A percentile compares a stretch with the other conserved stretches of the same genome.
phyloP scores from a whole-genome alignment of 2,329 filamentous ascomycete genomes.

The Plenodomus lindquistii region DNA sequence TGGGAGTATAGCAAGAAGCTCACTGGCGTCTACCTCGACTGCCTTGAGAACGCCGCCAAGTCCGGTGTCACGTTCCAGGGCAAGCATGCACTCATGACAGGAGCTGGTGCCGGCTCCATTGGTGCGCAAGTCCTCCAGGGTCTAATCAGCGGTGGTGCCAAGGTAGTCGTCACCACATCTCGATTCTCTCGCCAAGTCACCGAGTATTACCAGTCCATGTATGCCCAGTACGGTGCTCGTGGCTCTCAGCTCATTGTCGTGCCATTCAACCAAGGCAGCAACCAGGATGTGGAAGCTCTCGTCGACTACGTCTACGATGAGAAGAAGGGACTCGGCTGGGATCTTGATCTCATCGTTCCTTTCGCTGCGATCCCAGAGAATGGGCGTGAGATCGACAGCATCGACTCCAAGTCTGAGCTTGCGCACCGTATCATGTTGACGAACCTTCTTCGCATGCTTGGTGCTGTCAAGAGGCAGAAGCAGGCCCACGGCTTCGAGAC shows the following conservation, averaged over 20 bases:
- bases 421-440: slow-evolving; percentile 99
- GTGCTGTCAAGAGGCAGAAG: slow-evolving; percentile 90
- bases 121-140: slow-evolving; percentile 96
- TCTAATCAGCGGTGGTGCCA: slow-evolving; percentile 92
- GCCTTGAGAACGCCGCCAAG: slow-evolving; percentile 84
- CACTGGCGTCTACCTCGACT: slow-evolving; percentile 89
- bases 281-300: slow-evolving; percentile 93
- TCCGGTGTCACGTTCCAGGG: slow-evolving; percentile 88
- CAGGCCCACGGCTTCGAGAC: slow-evolving; percentile 86
- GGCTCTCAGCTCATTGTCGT: slow-evolving; percentile 97
- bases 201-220: slow-evolving; percentile 99
- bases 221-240: slow-evolving; percentile 87
- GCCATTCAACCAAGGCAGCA: slow-evolving; percentile 98
- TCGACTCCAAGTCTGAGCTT: slow-evolving; percentile 96
- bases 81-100: slow-evolving; percentile 98
- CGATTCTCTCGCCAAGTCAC: slow-evolving; percentile 96
- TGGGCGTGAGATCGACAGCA: slow-evolving; percentile 92
- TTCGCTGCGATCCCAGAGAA: slow-evolving; percentile 98
- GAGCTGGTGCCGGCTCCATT: slow-evolving; percentile 95
- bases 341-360: slow-evolving; percentile 92
- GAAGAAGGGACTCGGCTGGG: slow-evolving; percentile 97
- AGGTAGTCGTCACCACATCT: slow-evolving; percentile 94
- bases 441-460: slow-evolving; percentile 89
- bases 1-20: slow-evolving; percentile 99
- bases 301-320: slow-evolving; percentile 95